Evolutionary conservation across 228 moss, liverwort and hornwort genomes (phyloP).

Genomic region (Sphagnum fallax): DNA sequence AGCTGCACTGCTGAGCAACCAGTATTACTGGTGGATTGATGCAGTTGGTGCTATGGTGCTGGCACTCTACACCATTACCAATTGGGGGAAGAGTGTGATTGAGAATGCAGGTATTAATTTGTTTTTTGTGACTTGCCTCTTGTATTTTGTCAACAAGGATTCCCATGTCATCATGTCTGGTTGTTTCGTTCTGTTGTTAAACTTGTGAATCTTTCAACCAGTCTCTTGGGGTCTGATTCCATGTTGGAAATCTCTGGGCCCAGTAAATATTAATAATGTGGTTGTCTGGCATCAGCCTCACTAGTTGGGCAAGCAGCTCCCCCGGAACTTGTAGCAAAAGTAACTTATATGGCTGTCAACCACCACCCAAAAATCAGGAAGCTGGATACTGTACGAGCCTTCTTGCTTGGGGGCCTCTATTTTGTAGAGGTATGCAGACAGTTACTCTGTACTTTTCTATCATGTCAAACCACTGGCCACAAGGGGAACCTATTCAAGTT

Average conservation of each 20-base stretch:
- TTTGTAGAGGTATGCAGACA: conserved; percentile 48
- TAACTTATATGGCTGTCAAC: conserved; percentile 67
- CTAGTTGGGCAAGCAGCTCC: conserved; percentile 67
- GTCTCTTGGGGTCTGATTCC: too few relatives aligned
- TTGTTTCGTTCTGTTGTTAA: too few relatives aligned
- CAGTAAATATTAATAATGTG: too few relatives aligned
- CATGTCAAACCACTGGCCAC: neutral
- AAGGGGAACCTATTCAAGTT: neutral
- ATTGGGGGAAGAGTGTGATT: conserved; percentile 58
- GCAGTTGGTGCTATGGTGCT: conserved; percentile 60
- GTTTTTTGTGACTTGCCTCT: too few relatives aligned
- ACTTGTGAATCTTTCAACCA: too few relatives aligned
- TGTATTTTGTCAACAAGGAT: too few relatives aligned
- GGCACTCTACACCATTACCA: conserved; percentile 51
- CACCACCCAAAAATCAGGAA: conserved; percentile 42
- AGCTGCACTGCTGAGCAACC: conserved; percentile 49
- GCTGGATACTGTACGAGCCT: conserved; percentile 63
- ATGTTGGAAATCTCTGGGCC: too few relatives aligned
- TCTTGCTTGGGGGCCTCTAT: conserved; percentile 49
- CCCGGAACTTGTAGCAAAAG: conserved; percentile 40
- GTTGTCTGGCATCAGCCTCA: conserved; percentile 12
- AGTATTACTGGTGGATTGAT: conserved; percentile 68
- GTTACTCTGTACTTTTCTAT: neutral
- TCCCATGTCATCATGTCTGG: too few relatives aligned
- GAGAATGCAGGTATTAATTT: conserved; percentile 49